These are phyloP conservation scores for Acanthamoeba quina DNA, from an alignment of 208 protist species.

Conservation along the genomic window DNA sequence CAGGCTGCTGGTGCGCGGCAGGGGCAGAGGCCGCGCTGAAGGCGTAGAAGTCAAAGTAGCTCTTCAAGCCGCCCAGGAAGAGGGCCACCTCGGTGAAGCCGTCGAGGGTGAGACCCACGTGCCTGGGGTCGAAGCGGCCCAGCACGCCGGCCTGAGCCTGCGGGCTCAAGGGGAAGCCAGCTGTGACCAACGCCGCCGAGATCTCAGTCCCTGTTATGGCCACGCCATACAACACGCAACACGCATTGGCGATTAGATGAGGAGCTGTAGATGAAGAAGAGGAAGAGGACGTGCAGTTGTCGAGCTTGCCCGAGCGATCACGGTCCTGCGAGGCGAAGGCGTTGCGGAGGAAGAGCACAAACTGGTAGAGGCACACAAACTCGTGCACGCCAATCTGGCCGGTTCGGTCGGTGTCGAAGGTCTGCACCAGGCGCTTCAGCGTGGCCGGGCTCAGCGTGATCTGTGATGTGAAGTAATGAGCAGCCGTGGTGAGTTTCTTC, in stretches of 20 bases:
- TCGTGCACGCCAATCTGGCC: neutral
- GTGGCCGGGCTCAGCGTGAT: neutral
- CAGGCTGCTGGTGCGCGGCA: neutral
- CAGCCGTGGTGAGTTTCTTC: neutral
- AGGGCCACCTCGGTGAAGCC: slow-evolving; percentile 32
- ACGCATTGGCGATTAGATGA: too few species aligned
- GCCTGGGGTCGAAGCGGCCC: neutral
- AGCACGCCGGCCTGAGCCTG: neutral
- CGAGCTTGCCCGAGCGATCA: slow-evolving; percentile 31
- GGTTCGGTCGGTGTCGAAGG: neutral
- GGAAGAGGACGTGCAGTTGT: neutral
- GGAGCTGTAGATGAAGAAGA: too few species aligned
- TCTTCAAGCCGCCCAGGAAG: neutral
- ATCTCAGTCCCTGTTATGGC: neutral
- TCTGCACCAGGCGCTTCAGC: slow-evolving; percentile 19
- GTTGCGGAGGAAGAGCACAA: neutral
- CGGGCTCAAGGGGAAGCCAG: neutral
- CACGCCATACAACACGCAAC: neutral
- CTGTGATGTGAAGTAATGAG: neutral
- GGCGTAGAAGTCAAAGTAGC: slow-evolving; percentile 37
- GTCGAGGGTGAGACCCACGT: neutral
- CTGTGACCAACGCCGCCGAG: neutral
- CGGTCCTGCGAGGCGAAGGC: neutral
- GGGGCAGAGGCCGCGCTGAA: neutral
- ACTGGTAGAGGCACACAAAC: slow-evolving; percentile 51